Evolutionary conservation across 208 protist genomes (phyloP).

Genomic region (Crithidia thermophila): DNA sequence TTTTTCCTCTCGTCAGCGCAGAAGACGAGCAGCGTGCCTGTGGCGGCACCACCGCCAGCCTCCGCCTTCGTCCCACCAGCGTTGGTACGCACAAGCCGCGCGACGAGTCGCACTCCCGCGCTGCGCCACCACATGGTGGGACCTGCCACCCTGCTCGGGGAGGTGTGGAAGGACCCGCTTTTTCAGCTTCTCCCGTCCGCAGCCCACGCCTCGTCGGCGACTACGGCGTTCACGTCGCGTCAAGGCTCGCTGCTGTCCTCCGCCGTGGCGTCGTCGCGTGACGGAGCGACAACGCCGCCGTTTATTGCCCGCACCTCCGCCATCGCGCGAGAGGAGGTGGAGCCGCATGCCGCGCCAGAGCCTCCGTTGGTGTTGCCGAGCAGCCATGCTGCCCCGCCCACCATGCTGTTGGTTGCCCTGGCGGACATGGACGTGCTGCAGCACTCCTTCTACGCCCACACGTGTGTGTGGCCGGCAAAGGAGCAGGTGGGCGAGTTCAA

Average conservation of each 20-base stretch:
- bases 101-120: not conserved
- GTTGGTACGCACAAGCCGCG: not conserved
- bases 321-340: not conserved
- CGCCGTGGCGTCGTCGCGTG: not conserved
- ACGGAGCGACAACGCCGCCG: not conserved
- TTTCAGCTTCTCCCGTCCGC: not conserved
- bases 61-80: not conserved
- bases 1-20: too few species aligned
- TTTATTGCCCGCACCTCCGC: not conserved
- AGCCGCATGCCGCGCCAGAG: constrained; percentile 1
- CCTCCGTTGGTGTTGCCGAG: constrained; percentile 12
- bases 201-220: too few species aligned
- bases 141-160: not conserved
- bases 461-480: constrained; percentile 29
- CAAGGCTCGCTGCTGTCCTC: not conserved
- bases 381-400: constrained; percentile 22
- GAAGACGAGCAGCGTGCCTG: not conserved
- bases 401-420: constrained; percentile 59
- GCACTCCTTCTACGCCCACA: constrained; percentile 60
- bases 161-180: not conserved
- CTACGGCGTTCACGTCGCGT: not conserved
- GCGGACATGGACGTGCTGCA: constrained; percentile 62
- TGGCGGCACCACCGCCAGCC: not conserved
- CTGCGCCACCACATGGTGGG: not conserved
- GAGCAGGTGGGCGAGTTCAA: constrained; percentile 50